phyloP scores from a whole-genome alignment of 2,329 filamentous ascomycete genomes.

The Aureobasidium leucospermi region DNA sequence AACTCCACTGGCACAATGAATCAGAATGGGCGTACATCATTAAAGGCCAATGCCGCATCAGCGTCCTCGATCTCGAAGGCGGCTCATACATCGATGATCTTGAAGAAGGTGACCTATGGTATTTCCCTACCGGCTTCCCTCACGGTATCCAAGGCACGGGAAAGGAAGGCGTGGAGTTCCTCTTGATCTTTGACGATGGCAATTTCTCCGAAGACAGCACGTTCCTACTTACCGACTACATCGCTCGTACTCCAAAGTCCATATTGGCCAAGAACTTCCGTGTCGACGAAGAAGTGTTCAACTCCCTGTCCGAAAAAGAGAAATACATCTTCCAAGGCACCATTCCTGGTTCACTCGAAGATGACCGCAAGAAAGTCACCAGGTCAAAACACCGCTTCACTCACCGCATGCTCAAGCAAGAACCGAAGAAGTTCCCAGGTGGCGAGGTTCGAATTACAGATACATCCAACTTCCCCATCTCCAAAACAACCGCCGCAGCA shows the following conservation, averaged over 20 bases:
- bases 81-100: conserved; percentile 72
- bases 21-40: conserved; percentile 31
- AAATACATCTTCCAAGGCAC: conserved; percentile 74
- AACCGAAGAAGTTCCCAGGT: conserved; percentile 58
- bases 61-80: conserved; percentile 66
- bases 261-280: conserved; percentile 72
- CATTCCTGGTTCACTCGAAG: conserved; percentile 54
- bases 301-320: conserved; percentile 56
- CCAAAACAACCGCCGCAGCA: conserved; percentile 64
- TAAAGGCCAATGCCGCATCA: conserved; percentile 59
- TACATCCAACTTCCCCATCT: conserved; percentile 67
- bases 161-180: conserved; percentile 53
- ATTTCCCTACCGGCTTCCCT: conserved; percentile 69
- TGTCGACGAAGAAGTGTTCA: conserved; percentile 62
- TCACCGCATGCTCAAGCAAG: conserved; percentile 63
- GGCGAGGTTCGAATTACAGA: conserved; percentile 69
- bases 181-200: conserved; percentile 56
- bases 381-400: conserved; percentile 63
- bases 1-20: conserved; percentile 76
- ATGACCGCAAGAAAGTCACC: conserved; percentile 59
- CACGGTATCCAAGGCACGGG: conserved; percentile 66
- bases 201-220: conserved; percentile 59
- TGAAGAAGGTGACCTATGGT: conserved; percentile 71
- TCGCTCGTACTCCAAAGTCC: conserved; percentile 60
- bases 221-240: conserved; percentile 67